Evolutionary conservation across 345 rosid species (phyloP).

Genomic region (Diplotaxis tenuifolia): DNA sequence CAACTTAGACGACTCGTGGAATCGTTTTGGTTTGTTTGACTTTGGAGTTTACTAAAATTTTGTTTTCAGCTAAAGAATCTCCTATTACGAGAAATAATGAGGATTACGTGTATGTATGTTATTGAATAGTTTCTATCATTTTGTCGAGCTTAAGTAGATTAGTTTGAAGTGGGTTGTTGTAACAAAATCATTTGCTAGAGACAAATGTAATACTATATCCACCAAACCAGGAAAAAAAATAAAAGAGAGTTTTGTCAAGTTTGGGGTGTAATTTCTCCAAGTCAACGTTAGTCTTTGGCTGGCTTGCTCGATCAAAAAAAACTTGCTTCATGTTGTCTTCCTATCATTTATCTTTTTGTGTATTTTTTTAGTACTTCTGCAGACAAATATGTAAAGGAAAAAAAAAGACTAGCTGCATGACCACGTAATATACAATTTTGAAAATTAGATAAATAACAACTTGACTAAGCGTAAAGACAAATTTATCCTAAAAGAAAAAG

Average conservation of each 20-base stretch:
- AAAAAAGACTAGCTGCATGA: neutral
- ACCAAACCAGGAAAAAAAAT: neutral
- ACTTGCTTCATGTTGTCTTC: neutral
- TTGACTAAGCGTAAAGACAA: neutral
- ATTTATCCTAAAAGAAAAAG: neutral
- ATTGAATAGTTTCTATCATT: neutral
- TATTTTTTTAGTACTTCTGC: neutral
- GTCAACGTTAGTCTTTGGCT: neutral
- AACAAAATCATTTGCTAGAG: neutral
- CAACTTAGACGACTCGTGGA: conserved; percentile 19
- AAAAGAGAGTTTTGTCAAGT: neutral
- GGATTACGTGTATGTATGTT: neutral
- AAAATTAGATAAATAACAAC: neutral
- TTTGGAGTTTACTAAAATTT: conserved; percentile 13
- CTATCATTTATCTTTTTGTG: neutral
- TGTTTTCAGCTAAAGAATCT: neutral
- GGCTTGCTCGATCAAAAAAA: neutral
- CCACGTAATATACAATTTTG: neutral
- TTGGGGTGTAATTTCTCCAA: neutral
- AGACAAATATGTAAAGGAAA: neutral
- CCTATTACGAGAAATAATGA: neutral
- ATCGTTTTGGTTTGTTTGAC: conserved; percentile 20
- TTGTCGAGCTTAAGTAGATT: neutral
- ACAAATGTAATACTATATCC: neutral
- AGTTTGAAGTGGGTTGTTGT: neutral